Evolutionary conservation across 495 filamentous ascomycete species (phyloP).

Genomic region (Aspergillus baeticus): DNA sequence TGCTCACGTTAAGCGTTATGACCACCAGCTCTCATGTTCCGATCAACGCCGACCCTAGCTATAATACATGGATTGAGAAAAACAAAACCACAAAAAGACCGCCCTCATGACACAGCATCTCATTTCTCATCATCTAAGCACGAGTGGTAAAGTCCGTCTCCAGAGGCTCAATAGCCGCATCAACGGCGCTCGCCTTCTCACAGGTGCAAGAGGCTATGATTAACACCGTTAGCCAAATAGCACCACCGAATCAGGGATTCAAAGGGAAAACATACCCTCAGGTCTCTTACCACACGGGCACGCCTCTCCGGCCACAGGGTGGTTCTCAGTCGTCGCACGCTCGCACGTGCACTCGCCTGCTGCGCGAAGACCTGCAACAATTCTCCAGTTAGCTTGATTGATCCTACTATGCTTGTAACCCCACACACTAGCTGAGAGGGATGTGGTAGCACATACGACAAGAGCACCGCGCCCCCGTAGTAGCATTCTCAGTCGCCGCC

Average conservation of each 20-base stretch:
- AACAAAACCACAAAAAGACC: not conserved
- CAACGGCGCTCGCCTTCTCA: slow-evolving; percentile 63
- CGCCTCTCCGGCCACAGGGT: slow-evolving; percentile 49
- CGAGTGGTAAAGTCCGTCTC: slow-evolving; percentile 82
- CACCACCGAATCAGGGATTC: not conserved
- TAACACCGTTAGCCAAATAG: not conserved
- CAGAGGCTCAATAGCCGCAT: slow-evolving; percentile 40
- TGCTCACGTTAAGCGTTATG: not conserved
- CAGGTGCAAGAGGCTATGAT: slow-evolving; percentile 74
- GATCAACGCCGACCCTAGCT: slow-evolving; percentile 1
- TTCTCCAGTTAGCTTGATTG: slow-evolving; percentile 17
- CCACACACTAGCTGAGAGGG: too few relatives aligned
- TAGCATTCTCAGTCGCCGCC: slow-evolving; percentile 69
- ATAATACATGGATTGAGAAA: slow-evolving; percentile 5
- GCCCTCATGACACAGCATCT: not conserved
- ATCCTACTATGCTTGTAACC: too few relatives aligned
- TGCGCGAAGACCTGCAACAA: slow-evolving; percentile 57
- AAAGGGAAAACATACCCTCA: slow-evolving; percentile 50
- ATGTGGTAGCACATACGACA: slow-evolving; percentile 65
- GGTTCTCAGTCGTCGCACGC: slow-evolving; percentile 71
- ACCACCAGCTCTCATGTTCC: slow-evolving; percentile 8
- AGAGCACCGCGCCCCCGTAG: slow-evolving; percentile 75
- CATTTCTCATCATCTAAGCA: slow-evolving; percentile 15
- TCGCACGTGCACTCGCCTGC: slow-evolving; percentile 83
- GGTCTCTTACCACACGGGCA: slow-evolving; percentile 80